These are phyloP conservation scores for Fistulinella prunicolor DNA, from an alignment of 768 basidiomycete genomes.

Conservation along the genomic window DNA sequence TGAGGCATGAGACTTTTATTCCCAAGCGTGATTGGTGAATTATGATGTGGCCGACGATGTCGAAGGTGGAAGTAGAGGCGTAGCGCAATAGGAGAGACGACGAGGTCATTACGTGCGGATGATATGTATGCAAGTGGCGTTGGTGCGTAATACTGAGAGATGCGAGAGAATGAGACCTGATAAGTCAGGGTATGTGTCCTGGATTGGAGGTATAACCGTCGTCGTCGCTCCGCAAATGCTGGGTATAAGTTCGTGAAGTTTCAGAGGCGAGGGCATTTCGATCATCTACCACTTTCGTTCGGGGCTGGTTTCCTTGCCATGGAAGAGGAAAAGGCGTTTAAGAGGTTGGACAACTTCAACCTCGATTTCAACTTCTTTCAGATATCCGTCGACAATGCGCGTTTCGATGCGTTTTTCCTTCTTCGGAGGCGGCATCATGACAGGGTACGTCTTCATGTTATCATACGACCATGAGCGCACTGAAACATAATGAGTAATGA, in stretches of 20 bases:
- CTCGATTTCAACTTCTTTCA: constrained; percentile 49
- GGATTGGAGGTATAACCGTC: constrained; percentile 31
- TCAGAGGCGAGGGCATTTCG: constrained; percentile 9
- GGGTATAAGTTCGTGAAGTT: constrained; percentile 28
- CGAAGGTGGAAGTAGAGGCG: constrained; percentile 11
- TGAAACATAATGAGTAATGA: constrained; percentile 25
- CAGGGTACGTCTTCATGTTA: constrained; percentile 64
- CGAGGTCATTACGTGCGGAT: constrained; percentile 28
- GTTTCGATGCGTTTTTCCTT: constrained; percentile 52
- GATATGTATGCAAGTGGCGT: constrained; percentile 25
- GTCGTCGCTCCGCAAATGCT: constrained; percentile 25
- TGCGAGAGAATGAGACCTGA: constrained; percentile 20
- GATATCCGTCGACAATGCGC: constrained; percentile 47
- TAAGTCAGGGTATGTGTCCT: constrained; percentile 39
- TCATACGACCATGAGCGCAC: constrained; percentile 78
- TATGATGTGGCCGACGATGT: constrained; percentile 12
- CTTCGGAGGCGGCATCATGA: constrained; percentile 48
- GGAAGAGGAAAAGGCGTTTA: constrained; percentile 72
- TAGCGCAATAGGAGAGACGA: constrained; percentile 32
- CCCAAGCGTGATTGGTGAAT: constrained; percentile 8
- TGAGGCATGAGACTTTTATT: constrained; percentile 22
- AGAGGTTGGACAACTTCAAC: constrained; percentile 53
- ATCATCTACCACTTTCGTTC: constrained; percentile 29
- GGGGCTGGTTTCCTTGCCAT: constrained; percentile 39
- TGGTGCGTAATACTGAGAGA: constrained; percentile 22